Base-by-base conservation (phyloP, 306 rosid species). In the Argentina anserina region DNA sequence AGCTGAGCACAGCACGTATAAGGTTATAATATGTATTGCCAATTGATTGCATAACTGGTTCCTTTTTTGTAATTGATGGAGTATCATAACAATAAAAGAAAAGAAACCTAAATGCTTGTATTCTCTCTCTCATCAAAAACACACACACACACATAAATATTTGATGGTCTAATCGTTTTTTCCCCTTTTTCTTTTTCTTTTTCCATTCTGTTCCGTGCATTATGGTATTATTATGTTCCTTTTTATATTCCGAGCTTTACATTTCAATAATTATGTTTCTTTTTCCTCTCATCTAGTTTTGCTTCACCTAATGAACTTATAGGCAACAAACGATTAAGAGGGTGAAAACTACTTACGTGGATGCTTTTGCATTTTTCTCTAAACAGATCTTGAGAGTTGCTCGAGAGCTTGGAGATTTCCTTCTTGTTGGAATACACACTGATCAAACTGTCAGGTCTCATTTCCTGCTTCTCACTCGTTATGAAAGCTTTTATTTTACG, bases 401-500 rank as follows among this genome's bases (percentile, higher is more conserved):
- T 20, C 82, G 96, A 77, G 86, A 70, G 71, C 90, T 86, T 58
- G 98, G 98, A 56, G 97, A 93, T 79, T 93, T 93, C 84, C 98
- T 93, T 78, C 96, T 93, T 72, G 98, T 93, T 75, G 98, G 98
- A 72, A 90, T 87, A 85, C 98, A 93, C 80, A 93, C 93, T 1
- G 98, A 93, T 81, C 96, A 83, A 84, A 89, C 92, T 15, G 91
- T 90, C 90, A 86, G 98, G 98, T 92, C 77, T 40, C 52, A 36
- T 42, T 70, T 81, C 65, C 69, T 64, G 67, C 67, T 43, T 55
- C 40, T 68, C 45, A 36, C n/a, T 70, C 34, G 25, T 15, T 67
- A 26, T 11, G 40, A 39, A 58, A 46, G 60, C 53, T 72, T 43
- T 7, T 34, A 26, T 37, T 67, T 34, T 68, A 13, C 14, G 1